Evolutionary conservation across 805 yeast genomes (phyloP).

Genomic region (Peterozyma xylosa): DNA sequence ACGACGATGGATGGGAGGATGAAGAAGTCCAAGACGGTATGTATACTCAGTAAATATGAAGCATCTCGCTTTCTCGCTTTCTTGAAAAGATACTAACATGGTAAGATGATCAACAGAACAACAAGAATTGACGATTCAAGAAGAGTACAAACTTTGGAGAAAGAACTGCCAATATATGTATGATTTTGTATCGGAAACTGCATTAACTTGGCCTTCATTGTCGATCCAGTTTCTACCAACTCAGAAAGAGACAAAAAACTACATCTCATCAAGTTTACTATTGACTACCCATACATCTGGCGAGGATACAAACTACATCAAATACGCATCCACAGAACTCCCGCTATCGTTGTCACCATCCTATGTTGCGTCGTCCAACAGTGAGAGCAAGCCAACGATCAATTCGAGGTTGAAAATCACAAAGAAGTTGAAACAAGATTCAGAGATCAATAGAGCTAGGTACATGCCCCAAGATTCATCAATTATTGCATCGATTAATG

Average conservation of each 20-base stretch:
- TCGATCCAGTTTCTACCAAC: constrained; percentile 71
- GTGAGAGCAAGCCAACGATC: constrained; percentile 20
- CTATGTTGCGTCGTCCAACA: constrained; percentile 16
- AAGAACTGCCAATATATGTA: constrained; percentile 78
- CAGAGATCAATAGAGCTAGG: constrained; percentile 71
- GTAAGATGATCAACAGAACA: constrained; percentile 11
- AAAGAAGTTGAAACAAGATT: constrained; percentile 51
- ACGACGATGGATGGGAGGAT: too few species aligned
- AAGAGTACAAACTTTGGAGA: constrained; percentile 75
- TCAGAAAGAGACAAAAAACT: constrained; percentile 18
- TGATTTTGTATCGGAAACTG: constrained; percentile 75
- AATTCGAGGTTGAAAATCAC: constrained; percentile 52
- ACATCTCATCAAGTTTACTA: constrained; percentile 42
- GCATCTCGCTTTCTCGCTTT: too few species aligned
- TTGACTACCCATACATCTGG: constrained; percentile 74
- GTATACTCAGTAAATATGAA: too few species aligned
- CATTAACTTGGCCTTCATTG: constrained; percentile 75
- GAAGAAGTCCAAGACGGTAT: too few species aligned
- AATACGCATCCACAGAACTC: constrained; percentile 53
- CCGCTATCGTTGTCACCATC: constrained; percentile 33
- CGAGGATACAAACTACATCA: constrained; percentile 57
- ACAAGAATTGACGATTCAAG: constrained; percentile 39
- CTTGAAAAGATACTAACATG: too few species aligned
- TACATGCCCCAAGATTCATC: constrained; percentile 55
- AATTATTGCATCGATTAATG: constrained; percentile 59